Percentiles rank a stretch among this genome's conserved stretches.
phyloP scores from a whole-genome alignment of 768 basidiomycete species.

The Dioszegia aurantiaca region DNA sequence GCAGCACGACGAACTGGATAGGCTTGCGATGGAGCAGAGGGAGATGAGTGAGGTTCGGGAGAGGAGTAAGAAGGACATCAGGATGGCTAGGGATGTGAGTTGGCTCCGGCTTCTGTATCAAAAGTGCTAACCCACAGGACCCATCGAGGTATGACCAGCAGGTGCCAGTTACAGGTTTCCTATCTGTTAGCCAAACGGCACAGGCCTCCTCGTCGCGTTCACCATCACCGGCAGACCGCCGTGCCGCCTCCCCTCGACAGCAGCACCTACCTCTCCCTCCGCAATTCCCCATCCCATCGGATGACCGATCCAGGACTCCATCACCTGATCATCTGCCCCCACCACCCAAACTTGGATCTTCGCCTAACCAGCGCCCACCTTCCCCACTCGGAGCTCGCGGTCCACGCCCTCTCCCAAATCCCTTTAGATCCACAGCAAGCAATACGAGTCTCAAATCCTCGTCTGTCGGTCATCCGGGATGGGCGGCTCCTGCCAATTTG shows the following conservation, averaged over 20 bases:
- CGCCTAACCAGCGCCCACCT: constrained; percentile 16
- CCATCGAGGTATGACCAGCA: constrained; percentile 9
- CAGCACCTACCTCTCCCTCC: constrained; percentile 25
- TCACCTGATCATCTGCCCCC: constrained; percentile 60
- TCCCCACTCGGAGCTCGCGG: constrained; percentile 30
- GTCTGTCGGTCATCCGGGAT: constrained; percentile 4
- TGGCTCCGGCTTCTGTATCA: neutral
- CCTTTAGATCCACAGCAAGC: constrained; percentile 25
- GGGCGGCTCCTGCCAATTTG: constrained; percentile 7
- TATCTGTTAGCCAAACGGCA: constrained; percentile 45
- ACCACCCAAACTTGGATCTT: constrained; percentile 22
- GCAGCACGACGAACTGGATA: constrained; percentile 73
- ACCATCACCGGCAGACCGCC: constrained; percentile 34
- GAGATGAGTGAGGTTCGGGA: constrained; percentile 65
- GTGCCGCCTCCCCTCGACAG: constrained; percentile 34
- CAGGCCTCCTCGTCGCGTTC: constrained; percentile 47
- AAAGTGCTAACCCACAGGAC: constrained; percentile 2
- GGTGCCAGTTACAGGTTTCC: constrained; percentile 20
- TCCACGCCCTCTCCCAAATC: constrained; percentile 41
- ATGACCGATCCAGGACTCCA: constrained; percentile 63
- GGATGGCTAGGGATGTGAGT: constrained; percentile 67
- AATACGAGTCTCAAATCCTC: constrained; percentile 17
- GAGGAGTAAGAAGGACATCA: constrained; percentile 65
- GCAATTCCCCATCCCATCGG: neutral
- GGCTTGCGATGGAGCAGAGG: constrained; percentile 60